Evolutionary conservation across 2,329 filamentous ascomycete genomes (phyloP), one percentile per base, ranked within the genome.

Genomic region (Cercospora canescens): DNA sequence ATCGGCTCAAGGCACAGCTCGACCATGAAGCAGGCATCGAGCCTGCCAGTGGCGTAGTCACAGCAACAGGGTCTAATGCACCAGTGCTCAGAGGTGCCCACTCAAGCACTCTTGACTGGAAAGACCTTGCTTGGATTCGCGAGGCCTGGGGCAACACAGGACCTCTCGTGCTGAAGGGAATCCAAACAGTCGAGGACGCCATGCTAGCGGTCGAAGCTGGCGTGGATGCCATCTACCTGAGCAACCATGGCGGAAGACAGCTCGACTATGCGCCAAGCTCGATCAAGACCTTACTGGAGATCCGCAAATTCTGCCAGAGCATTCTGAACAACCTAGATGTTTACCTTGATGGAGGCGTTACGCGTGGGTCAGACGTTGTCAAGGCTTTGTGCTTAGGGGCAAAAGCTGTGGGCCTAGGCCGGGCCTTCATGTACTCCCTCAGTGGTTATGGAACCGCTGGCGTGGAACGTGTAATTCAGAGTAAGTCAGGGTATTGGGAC

Each of bases 281-380:
- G 1, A 88, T 90, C 11, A 91, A 95, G 73, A 87, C 94, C 59
- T 91, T 91, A 4, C 86, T 92, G 8, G 91, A 93, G 67, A 89
- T 93, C 61, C 89, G 91, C 77, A 88, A 86, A n/a, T 64, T 76
- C 14, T 77, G 73, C 16, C 79, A 79, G 0, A 75, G 78, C 16
- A 74, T 81, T 18, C 80, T 81, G 69, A 69, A 75, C 56, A 68
- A 79, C 62, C 70, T 79, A 16, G 79, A 81, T 57, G 77, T 81
- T 7, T 79, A 75, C 57, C 78, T 77, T 6, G 79, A 81, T 55
- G 78, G 79, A 4, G 79, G 80, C 62, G 79, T 78, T 11, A 74
- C 73, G 45, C 77, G 78, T 26, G 79, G 65, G 12, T 68, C 69
- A 16, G 78, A 81, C 60, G 70, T 79, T 6, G 61, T 80, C 59